Conservation (phyloP, 495 filamentous ascomycete species). For the Penicillium paxilli region DNA sequence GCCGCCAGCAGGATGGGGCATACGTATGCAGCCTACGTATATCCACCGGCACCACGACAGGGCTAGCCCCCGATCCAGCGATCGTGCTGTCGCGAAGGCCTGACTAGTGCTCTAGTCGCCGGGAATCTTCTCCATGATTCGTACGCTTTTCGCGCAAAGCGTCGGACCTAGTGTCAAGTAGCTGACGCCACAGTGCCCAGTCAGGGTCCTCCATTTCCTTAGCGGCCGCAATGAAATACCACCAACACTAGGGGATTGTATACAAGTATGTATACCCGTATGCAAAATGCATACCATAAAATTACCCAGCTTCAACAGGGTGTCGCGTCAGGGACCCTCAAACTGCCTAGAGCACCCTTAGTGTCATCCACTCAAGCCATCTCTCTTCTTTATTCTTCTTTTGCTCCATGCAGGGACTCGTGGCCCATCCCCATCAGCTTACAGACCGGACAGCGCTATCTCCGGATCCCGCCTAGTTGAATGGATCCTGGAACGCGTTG, state of each 20-base stretch:
- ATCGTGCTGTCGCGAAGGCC: slow-evolving; percentile 6
- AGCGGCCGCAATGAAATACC: background rate
- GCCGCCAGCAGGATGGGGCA: slow-evolving; percentile 12
- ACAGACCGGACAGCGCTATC: slow-evolving; percentile 1
- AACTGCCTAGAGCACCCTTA: background rate
- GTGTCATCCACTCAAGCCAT: background rate
- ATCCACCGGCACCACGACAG: slow-evolving; percentile 11
- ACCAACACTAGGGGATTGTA: background rate
- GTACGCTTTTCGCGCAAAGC: slow-evolving; percentile 2
- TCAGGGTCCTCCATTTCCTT: slow-evolving; percentile 12
- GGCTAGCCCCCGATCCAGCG: slow-evolving; percentile 16
- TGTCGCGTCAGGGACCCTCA: background rate
- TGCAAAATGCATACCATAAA: too few species aligned
- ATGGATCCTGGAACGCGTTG: slow-evolving; percentile 11
- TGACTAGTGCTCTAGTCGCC: slow-evolving; percentile 5
- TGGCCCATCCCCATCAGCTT: slow-evolving; percentile 15
- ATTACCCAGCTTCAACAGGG: background rate
- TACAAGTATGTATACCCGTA: too few species aligned
- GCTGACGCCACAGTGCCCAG: slow-evolving; percentile 25
- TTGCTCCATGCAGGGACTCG: slow-evolving; percentile 25
- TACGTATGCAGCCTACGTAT: slow-evolving; percentile 34
- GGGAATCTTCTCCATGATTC: slow-evolving; percentile 14
- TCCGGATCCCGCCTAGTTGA: slow-evolving; percentile 14
- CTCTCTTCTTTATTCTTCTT: background rate
- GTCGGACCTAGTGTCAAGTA: slow-evolving; percentile 1